Conservation (phyloP, 2,329 filamentous ascomycete genomes). For the Calonectria naviculata region DNA sequence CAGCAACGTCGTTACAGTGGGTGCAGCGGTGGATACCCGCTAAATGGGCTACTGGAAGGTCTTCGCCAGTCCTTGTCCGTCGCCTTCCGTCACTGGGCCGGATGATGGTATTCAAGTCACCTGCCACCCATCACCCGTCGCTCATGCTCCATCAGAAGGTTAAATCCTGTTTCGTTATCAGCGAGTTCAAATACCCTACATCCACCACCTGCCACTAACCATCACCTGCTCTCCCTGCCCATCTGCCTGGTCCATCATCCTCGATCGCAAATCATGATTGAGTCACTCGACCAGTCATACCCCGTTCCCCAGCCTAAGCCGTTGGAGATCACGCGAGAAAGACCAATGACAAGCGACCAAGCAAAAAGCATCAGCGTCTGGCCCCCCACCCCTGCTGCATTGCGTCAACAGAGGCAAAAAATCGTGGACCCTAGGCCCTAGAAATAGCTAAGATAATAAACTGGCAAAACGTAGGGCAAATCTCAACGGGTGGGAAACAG, state of each 20-base stretch:
- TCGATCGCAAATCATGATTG: conserved; percentile 1
- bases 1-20: conserved; percentile 2
- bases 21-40: conserved; percentile 5
- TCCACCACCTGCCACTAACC: neutral
- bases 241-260: conserved; percentile 28
- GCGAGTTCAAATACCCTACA: conserved; percentile 6
- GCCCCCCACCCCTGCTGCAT: neutral
- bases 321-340: conserved; percentile 29
- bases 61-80: neutral
- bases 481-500: too few species aligned
- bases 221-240: conserved; percentile 18
- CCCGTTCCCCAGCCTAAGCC: conserved; percentile 26
- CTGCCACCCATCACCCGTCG: conserved; percentile 6
- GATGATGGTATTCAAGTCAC: conserved; percentile 16
- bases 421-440: neutral
- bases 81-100: neutral
- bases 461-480: too few species aligned
- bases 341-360: neutral
- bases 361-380: neutral
- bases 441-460: neutral
- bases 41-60: neutral
- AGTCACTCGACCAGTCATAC: conserved; percentile 33
- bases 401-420: neutral
- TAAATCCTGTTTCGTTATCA: neutral
- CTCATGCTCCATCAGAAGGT: neutral